phyloP scores from a whole-genome alignment of 305 asterid genomes.

The Solanum hybrid region DNA sequence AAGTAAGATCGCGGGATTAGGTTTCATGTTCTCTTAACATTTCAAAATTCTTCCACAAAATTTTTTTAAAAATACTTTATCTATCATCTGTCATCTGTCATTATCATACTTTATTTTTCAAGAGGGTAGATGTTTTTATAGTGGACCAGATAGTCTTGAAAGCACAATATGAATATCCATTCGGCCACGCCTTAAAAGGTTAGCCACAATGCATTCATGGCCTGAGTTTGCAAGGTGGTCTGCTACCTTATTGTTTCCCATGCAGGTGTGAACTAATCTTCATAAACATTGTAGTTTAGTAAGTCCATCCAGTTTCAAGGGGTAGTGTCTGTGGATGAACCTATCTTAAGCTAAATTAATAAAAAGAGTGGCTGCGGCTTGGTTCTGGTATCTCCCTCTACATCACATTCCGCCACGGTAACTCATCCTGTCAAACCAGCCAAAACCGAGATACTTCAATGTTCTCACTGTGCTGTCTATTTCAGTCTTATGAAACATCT shows the following conservation, averaged over 20 bases:
- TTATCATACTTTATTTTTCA: neutral
- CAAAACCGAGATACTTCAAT: neutral
- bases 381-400: neutral
- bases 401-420: neutral
- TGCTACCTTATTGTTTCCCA: neutral
- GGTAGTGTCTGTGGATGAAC: neutral
- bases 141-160: neutral
- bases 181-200: neutral
- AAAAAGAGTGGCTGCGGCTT: neutral
- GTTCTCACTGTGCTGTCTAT: neutral
- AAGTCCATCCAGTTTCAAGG: neutral
- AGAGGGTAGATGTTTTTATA: neutral
- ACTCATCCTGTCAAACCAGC: neutral
- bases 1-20: slow-evolving; percentile 31
- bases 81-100: neutral
- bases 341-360: neutral
- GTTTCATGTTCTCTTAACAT: neutral
- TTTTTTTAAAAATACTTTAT: neutral
- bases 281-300: neutral
- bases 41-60: neutral
- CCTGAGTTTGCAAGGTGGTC: neutral
- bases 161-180: neutral
- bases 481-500: neutral
- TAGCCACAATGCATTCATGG: neutral
- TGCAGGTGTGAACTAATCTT: neutral